Conservation (phyloP, 257 asterid genomes). For the Haberlea rhodopensis region DNA sequence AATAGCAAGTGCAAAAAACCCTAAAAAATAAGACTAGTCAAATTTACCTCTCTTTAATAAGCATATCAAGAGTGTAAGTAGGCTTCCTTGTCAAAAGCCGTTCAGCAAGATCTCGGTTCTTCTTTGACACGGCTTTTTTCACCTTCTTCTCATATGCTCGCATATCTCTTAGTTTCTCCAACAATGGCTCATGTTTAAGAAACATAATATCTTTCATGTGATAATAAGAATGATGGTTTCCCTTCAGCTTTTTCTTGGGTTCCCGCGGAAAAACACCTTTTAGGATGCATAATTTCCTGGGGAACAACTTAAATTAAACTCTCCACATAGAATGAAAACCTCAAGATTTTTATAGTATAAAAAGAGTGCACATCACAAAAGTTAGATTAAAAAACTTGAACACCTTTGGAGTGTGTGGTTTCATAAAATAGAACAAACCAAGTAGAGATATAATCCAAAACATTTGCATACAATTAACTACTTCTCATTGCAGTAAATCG, state of each 20-base stretch:
- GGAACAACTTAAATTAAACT: not conserved
- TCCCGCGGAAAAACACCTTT: slow-evolving; percentile 93
- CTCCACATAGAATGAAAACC: not conserved
- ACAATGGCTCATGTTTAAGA: slow-evolving; percentile 77
- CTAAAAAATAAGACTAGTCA: not conserved
- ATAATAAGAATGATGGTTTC: slow-evolving; percentile 90
- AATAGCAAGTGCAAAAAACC: slow-evolving; percentile 2
- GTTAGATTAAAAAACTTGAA: not conserved
- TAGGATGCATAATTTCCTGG: slow-evolving; percentile 61
- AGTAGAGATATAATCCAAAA: not conserved
- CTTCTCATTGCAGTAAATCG: not conserved
- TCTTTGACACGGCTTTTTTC: slow-evolving; percentile 78
- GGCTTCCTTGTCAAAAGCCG: slow-evolving; percentile 77
- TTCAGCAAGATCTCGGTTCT: slow-evolving; percentile 79
- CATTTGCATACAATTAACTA: not conserved
- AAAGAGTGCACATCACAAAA: not conserved
- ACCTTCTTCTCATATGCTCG: slow-evolving; percentile 73
- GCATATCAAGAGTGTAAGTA: slow-evolving; percentile 74
- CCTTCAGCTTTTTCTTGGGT: slow-evolving; percentile 97
- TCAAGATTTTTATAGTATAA: not conserved
- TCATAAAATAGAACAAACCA: not conserved
- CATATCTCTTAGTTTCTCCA: slow-evolving; percentile 75
- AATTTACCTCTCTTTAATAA: slow-evolving; percentile 71
- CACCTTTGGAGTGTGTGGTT: too few relatives aligned
- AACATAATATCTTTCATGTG: slow-evolving; percentile 87